These are phyloP conservation scores for Sporothrix luriei DNA, from an alignment of 2,329 filamentous ascomycete species.

Conservation along the genomic window DNA sequence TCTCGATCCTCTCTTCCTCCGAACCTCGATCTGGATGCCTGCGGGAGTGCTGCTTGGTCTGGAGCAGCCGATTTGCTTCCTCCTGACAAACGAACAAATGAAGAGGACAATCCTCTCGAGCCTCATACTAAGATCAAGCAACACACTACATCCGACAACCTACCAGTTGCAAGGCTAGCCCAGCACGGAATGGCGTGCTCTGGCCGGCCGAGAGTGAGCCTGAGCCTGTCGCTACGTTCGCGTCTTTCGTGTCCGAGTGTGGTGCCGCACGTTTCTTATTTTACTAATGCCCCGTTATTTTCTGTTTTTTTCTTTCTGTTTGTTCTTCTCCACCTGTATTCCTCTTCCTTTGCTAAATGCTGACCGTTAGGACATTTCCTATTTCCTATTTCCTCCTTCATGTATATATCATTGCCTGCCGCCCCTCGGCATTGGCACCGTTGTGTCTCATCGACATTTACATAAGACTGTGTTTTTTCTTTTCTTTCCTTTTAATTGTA, in stretches of 20 bases:
- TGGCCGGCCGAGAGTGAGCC: too few species aligned
- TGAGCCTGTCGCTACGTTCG: too few species aligned
- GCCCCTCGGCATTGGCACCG: not conserved
- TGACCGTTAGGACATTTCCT: not conserved
- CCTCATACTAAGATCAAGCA: not conserved
- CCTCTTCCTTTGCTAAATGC: not conserved
- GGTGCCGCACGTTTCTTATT: not conserved
- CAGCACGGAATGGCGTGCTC: conserved; percentile 10
- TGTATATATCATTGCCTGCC: not conserved
- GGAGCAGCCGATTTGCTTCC: not conserved
- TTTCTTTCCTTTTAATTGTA: not conserved
- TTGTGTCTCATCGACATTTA: not conserved
- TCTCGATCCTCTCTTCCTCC: too few species aligned
- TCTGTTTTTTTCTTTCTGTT: not conserved
- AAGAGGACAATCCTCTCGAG: not conserved
- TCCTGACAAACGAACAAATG: conserved; percentile 14
- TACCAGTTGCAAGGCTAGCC: not conserved
- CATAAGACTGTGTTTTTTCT: not conserved
- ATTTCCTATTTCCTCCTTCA: too few species aligned
- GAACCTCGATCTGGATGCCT: not conserved
- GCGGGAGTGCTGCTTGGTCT: too few species aligned
- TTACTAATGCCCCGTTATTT: not conserved
- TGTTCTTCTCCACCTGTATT: not conserved
- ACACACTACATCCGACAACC: too few species aligned
- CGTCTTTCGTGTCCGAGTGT: not conserved